Percentiles rank a stretch among this genome's conserved stretches.
Evolutionary conservation across 257 asterid species (phyloP).

Genomic region (Ajuga chamaepitys): DNA sequence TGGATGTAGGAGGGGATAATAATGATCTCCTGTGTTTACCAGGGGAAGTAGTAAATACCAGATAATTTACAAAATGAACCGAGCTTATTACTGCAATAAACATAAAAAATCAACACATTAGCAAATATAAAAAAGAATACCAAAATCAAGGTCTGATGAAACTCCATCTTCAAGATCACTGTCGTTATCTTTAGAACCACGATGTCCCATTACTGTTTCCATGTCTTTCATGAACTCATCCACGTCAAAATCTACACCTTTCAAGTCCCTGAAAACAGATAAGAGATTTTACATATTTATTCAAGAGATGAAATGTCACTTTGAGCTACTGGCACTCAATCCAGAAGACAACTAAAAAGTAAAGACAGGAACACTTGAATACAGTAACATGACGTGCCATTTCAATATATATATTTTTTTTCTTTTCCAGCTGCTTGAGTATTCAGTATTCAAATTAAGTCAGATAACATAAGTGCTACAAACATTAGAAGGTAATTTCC

Average conservation of each 20-base stretch:
- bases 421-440: background rate
- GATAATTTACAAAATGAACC: background rate
- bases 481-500: background rate
- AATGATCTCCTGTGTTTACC: background rate
- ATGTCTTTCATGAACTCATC: slow-evolving; percentile 83
- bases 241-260: slow-evolving; percentile 68
- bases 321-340: background rate
- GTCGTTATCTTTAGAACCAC: slow-evolving; percentile 34
- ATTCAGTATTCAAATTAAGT: slow-evolving; percentile 6
- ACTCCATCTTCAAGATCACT: slow-evolving; percentile 54
- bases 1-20: background rate
- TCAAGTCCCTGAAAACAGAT: slow-evolving; percentile 33
- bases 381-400: background rate
- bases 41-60: background rate
- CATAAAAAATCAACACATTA: background rate
- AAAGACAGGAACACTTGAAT: background rate
- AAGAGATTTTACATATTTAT: background rate
- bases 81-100: no score
- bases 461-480: background rate
- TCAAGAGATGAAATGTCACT: background rate
- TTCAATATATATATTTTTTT: background rate
- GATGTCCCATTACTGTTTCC: slow-evolving; percentile 55
- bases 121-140: slow-evolving; percentile 28
- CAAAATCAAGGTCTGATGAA: slow-evolving; percentile 76
- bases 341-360: slow-evolving; percentile 3